phyloP scores from a whole-genome alignment of 2,329 filamentous ascomycete species.

The Pseudogymnoascus sp. region DNA sequence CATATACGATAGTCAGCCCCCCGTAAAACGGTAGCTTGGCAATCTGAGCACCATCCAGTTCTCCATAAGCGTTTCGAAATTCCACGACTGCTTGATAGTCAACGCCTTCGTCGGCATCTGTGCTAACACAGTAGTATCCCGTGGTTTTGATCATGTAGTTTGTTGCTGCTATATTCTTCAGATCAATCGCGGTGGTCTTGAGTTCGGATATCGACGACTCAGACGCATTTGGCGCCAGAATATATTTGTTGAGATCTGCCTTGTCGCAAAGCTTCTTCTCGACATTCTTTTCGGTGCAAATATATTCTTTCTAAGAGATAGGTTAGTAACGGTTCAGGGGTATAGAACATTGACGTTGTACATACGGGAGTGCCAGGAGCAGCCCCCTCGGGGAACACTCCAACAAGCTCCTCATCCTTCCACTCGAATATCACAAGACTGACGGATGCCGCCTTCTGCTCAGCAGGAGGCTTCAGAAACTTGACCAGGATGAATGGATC shows the following conservation, averaged over 20 bases:
- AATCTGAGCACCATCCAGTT: conserved; percentile 90
- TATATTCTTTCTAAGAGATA: conserved; percentile 48
- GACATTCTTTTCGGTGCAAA: conserved; percentile 70
- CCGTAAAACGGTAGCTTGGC: conserved; percentile 97
- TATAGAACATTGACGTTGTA: not conserved
- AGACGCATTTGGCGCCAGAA: conserved; percentile 69
- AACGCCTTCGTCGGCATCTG: conserved; percentile 51
- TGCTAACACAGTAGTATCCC: conserved; percentile 91
- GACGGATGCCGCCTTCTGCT: conserved; percentile 54
- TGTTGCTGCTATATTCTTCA: conserved; percentile 65
- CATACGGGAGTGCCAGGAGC: conserved; percentile 1
- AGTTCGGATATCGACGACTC: conserved; percentile 64
- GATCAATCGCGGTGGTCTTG: conserved; percentile 70
- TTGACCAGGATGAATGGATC: conserved; percentile 86
- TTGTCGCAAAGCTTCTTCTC: conserved; percentile 63
- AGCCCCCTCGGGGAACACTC: conserved; percentile 49
- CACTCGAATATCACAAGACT: conserved; percentile 92
- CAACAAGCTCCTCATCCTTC: conserved; percentile 74
- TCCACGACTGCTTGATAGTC: conserved; percentile 77
- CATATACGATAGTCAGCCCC: conserved; percentile 87
- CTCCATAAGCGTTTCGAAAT: conserved; percentile 93
- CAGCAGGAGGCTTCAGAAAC: conserved; percentile 53
- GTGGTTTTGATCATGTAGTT: conserved; percentile 84
- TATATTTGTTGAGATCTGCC: conserved; percentile 75
- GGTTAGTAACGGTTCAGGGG: conserved; percentile 27